Evolutionary conservation across 148 eudicot species (phyloP), one percentile per base, ranked within the genome.

Genomic region (Nyssa sinensis): DNA sequence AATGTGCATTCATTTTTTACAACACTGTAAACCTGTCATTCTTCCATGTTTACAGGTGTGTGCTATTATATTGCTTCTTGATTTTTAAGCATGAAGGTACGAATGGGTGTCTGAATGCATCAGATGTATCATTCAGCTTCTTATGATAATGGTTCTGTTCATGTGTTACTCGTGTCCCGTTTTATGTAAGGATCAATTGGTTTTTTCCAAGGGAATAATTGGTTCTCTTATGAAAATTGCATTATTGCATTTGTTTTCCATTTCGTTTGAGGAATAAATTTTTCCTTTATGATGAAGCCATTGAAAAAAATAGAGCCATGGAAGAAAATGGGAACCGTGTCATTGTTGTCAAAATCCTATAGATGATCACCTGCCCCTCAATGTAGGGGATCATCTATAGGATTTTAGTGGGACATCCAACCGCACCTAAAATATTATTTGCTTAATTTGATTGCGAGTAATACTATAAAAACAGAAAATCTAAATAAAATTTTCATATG

Each of bases 1-100:
- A 59, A 95, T 95, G 98, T 95, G 98, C 84, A 90, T 95, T 85
- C 92, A 95, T 80, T 92, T 90, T 85, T 73, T 95, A 79, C 98
- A 95, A 79, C 97, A 84, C 80, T 88, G 97, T 33, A 85, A 73
- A 70, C 98, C 98, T 62, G 88, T 96, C 53, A 88, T 95, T 71
- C 97, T 95, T 75, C 98, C 98, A 39, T 95, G 98, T 84, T 87
- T 95, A 62, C 98, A 95, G 94, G 98, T 92, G 62, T 51, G 72
- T 72, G 30, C 29, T n/a, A 30, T 55, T 61, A 3, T 66, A 12
- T 62, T 69, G 61, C 2, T 58, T 17, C 64, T 27, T 69, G 58
- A 72, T 71, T 53, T n/a, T 31, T 59, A 12, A 47, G 57, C 10
- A 24, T 35, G 63, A 63, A 12, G 24, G 23, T 47, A 8, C 47